Conservation (phyloP, 768 basidiomycete species). For the Kwoniella bestiolae region DNA sequence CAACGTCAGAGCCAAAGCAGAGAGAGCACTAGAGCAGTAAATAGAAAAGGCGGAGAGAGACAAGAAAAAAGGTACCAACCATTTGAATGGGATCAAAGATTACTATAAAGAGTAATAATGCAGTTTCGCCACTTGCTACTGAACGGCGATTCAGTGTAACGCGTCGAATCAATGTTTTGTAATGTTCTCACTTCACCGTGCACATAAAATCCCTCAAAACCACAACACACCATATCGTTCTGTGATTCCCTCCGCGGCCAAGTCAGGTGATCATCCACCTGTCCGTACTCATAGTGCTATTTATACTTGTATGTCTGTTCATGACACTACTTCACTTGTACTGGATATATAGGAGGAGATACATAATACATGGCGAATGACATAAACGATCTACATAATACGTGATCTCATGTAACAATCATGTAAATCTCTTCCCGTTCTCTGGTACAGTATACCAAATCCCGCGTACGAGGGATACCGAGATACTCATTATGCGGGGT, state of each 20-base stretch:
- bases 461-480: too few relatives aligned
- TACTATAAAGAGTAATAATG: neutral
- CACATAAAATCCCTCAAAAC: neutral
- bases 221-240: neutral
- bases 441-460: too few relatives aligned
- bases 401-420: neutral
- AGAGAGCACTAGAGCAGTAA: neutral
- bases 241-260: neutral
- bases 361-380: neutral
- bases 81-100: neutral
- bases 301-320: too few relatives aligned
- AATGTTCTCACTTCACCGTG: constrained; percentile 8
- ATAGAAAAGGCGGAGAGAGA: neutral
- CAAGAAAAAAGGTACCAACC: constrained; percentile 2
- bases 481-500: neutral
- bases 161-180: neutral
- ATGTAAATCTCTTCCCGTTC: too few relatives aligned
- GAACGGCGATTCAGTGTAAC: neutral
- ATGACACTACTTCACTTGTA: neutral
- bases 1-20: neutral
- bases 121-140: neutral
- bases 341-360: neutral
- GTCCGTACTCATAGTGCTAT: too few relatives aligned
- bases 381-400: neutral
- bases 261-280: neutral